A percentile compares a stretch with the other conserved stretches of the same genome.
Conservation (phyloP, 2,329 filamentous ascomycete species). For the Arthrinium puccinioides region DNA sequence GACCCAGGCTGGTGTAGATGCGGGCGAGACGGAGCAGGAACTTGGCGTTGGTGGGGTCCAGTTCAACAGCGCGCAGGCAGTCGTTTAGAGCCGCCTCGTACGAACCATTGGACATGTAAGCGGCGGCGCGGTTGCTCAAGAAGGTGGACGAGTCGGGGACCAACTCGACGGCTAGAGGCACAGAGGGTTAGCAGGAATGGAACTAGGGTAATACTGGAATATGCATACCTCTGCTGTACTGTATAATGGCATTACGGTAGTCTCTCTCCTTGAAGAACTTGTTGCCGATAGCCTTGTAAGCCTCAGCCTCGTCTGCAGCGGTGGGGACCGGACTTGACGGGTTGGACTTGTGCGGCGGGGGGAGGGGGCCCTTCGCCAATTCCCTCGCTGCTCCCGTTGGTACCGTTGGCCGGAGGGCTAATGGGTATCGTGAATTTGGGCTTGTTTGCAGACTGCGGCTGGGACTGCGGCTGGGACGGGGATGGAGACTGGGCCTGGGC, state of each 20-base stretch:
- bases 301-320: conserved; percentile 70
- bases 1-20: conserved; percentile 81
- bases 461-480: conserved; percentile 15
- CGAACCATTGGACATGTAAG: conserved; percentile 80
- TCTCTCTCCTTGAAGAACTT: conserved; percentile 95
- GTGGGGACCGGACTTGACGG: conserved; percentile 50
- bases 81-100: conserved; percentile 80
- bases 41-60: conserved; percentile 83
- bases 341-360: conserved; percentile 65
- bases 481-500: neutral
- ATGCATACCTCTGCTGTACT: conserved; percentile 81
- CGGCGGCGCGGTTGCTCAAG: conserved; percentile 89
- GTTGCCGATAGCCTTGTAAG: conserved; percentile 88
- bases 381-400: conserved; percentile 21
- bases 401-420: conserved; percentile 34
- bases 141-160: conserved; percentile 83
- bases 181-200: conserved; percentile 6
- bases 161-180: conserved; percentile 74
- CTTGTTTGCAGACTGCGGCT: conserved; percentile 25
- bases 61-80: conserved; percentile 70
- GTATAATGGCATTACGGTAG: conserved; percentile 78
- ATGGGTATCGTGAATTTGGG: conserved; percentile 46
- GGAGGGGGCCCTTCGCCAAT: conserved; percentile 47
- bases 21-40: conserved; percentile 81
- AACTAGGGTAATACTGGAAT: neutral